Conservation (phyloP, 495 filamentous ascomycete genomes). For the Pyrenopolyporus hunteri region DNA sequence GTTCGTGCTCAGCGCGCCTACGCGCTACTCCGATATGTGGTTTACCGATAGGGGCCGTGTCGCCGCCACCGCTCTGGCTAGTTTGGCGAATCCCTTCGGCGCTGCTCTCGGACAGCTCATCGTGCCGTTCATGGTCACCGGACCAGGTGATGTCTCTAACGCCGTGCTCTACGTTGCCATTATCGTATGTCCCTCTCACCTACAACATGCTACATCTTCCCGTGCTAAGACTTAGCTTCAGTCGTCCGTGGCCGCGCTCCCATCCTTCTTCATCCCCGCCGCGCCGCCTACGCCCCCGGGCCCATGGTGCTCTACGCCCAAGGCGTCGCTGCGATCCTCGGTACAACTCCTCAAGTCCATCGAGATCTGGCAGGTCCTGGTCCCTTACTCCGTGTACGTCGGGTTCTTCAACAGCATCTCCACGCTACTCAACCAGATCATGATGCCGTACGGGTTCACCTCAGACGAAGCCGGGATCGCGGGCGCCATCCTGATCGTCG, state of each 20-base stretch:
- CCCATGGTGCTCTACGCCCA: conserved; percentile 52
- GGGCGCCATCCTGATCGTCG: conserved; percentile 87
- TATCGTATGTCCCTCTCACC: conserved; percentile 62
- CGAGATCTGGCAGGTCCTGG: conserved; percentile 77
- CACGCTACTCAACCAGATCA: conserved; percentile 87
- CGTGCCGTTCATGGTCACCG: conserved; percentile 73
- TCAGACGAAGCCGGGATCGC: conserved; percentile 87
- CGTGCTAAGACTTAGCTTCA: conserved; percentile 37
- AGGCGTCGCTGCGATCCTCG: conserved; percentile 58
- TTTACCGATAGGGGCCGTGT: conserved; percentile 85
- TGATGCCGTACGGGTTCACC: conserved; percentile 78
- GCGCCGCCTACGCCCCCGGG: conserved; percentile 75
- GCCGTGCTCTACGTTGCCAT: conserved; percentile 89
- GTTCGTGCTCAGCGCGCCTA: conserved; percentile 88
- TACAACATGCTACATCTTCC: background rate
- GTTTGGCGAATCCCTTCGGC: conserved; percentile 85
- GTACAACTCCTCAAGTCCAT: conserved; percentile 56
- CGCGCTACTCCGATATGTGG: conserved; percentile 92
- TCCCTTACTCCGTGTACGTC: conserved; percentile 84
- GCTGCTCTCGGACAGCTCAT: conserved; percentile 88
- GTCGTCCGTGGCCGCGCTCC: conserved; percentile 74
- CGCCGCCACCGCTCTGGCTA: conserved; percentile 84
- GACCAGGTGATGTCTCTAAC: conserved; percentile 67
- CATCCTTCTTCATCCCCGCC: conserved; percentile 85
- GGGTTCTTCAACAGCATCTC: conserved; percentile 93